phyloP scores from a whole-genome alignment of 768 basidiomycete genomes.

The Dictyophora rubrovolvata region DNA sequence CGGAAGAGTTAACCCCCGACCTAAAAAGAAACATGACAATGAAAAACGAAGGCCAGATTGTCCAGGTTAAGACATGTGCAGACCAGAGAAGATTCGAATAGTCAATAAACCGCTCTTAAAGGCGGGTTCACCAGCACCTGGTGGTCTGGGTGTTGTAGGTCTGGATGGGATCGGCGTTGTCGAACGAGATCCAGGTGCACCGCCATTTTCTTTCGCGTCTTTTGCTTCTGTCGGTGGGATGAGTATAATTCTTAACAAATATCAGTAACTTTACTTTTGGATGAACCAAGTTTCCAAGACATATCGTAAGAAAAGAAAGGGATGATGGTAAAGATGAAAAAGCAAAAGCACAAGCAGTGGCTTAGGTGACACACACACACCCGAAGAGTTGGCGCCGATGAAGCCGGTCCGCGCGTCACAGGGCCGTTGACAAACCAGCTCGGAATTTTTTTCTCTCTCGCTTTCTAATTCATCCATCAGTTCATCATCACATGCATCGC shows the following conservation, averaged over 20 bases:
- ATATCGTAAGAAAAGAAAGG: constrained; percentile 23
- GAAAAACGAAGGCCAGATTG: neutral
- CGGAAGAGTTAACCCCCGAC: constrained; percentile 72
- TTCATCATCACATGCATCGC: too few relatives aligned
- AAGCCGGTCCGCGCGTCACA: too few relatives aligned
- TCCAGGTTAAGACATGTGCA: constrained; percentile 14
- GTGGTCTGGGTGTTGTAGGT: constrained; percentile 60
- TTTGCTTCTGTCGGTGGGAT: constrained; percentile 26
- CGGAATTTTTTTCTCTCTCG: too few relatives aligned
- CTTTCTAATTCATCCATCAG: too few relatives aligned
- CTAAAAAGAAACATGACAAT: constrained; percentile 32
- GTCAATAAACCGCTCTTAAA: constrained; percentile 65
- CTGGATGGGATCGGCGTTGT: constrained; percentile 75
- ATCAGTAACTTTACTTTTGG: constrained; percentile 8
- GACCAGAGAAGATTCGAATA: constrained; percentile 90
- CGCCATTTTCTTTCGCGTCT: constrained; percentile 61
- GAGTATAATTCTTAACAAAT: neutral
- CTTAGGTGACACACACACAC: neutral
- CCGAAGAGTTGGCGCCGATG: neutral
- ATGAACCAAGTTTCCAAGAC: constrained; percentile 48
- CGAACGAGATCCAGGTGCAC: constrained; percentile 52
- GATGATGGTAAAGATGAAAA: constrained; percentile 18
- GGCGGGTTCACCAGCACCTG: constrained; percentile 8
- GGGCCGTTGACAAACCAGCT: too few relatives aligned
- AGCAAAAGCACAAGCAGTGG: constrained; percentile 12